phyloP scores from a whole-genome alignment of 2,329 filamentous ascomycete species.

The Fusarium sambucinum region DNA sequence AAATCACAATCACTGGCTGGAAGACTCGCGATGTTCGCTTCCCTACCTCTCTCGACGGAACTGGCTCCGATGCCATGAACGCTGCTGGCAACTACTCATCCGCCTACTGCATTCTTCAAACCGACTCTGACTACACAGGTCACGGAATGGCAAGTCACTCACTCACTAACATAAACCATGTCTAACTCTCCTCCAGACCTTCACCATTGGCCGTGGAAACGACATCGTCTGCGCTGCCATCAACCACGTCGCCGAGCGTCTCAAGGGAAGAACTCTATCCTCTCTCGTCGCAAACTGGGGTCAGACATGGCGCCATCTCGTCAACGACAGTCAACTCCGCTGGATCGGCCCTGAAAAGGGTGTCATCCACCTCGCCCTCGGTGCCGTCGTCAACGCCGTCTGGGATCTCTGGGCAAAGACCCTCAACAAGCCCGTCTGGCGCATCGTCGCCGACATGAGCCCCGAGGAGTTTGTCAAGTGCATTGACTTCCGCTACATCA shows the following conservation, averaged over 20 bases:
- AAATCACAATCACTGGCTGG: conserved; percentile 80
- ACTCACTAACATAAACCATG: not conserved
- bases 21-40: conserved; percentile 80
- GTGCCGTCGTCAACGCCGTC: conserved; percentile 88
- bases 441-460: conserved; percentile 88
- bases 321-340: conserved; percentile 88
- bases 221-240: conserved; percentile 92
- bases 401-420: conserved; percentile 97
- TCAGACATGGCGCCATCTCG: conserved; percentile 90
- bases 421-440: conserved; percentile 89
- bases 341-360: conserved; percentile 97
- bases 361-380: conserved; percentile 91
- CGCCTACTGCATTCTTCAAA: conserved; percentile 93
- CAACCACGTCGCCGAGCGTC: conserved; percentile 78
- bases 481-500: conserved; percentile 96
- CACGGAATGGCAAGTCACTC: conserved; percentile 77
- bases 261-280: conserved; percentile 80
- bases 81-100: conserved; percentile 91
- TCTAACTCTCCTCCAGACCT: conserved; percentile 62
- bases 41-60: conserved; percentile 94
- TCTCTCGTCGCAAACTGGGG: conserved; percentile 86
- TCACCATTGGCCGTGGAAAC: conserved; percentile 90
- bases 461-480: conserved; percentile 88
- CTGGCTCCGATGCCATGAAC: conserved; percentile 98
- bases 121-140: conserved; percentile 76